Evolutionary conservation across 495 filamentous ascomycete genomes (phyloP).

Genomic region (Ascodesmis nigricans): DNA sequence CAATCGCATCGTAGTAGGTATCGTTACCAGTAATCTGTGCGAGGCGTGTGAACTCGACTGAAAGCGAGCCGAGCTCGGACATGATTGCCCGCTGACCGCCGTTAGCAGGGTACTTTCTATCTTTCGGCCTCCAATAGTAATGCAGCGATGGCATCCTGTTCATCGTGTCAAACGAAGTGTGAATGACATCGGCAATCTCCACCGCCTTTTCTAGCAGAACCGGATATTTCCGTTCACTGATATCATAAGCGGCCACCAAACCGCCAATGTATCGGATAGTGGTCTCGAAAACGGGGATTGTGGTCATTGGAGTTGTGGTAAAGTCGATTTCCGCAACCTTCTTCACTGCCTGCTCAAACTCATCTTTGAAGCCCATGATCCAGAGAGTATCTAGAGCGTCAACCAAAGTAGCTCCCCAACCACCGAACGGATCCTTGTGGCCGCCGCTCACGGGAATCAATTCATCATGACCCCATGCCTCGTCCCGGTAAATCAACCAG

Average conservation of each 20-base stretch:
- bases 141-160: constrained; percentile 84
- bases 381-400: constrained; percentile 86
- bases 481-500: constrained; percentile 52
- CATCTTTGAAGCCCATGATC: constrained; percentile 81
- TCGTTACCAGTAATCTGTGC: constrained; percentile 71
- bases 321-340: constrained; percentile 72
- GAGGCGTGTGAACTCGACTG: constrained; percentile 86
- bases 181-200: constrained; percentile 71
- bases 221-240: constrained; percentile 38
- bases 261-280: constrained; percentile 76
- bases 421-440: constrained; percentile 57
- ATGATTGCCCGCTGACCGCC: constrained; percentile 22
- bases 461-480: constrained; percentile 67
- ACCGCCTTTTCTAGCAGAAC: constrained; percentile 66
- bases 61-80: constrained; percentile 74
- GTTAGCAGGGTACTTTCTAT: constrained; percentile 1
- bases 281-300: constrained; percentile 68
- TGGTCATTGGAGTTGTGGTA: constrained; percentile 36
- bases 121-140: constrained; percentile 32
- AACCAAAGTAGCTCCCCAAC: constrained; percentile 86
- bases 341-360: constrained; percentile 69
- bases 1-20: constrained; percentile 88
- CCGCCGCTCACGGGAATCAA: constrained; percentile 40
- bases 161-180: constrained; percentile 66
- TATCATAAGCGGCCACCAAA: constrained; percentile 61